phyloP scores from a whole-genome alignment of 179 eudicot species.

The Silene coronaria region DNA sequence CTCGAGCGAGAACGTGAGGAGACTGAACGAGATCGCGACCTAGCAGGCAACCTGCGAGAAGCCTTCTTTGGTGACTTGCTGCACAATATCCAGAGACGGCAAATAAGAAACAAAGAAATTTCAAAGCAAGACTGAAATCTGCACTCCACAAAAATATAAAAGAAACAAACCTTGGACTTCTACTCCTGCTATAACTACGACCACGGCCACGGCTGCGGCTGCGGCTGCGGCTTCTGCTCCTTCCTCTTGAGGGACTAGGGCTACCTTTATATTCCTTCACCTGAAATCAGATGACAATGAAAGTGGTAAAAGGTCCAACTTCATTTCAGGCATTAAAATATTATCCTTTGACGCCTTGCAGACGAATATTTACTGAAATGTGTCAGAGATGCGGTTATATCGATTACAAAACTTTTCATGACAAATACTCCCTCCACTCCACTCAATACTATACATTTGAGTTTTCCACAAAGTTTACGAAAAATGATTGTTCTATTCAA shows the following conservation, averaged over 20 bases:
- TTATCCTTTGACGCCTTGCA: not conserved
- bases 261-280: conserved; percentile 76
- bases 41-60: conserved; percentile 10
- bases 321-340: not conserved
- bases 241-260: conserved; percentile 56
- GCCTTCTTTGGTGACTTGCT: conserved; percentile 19
- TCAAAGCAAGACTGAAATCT: not conserved
- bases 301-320: not conserved
- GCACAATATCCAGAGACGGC: not conserved
- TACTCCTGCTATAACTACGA: conserved; percentile 52
- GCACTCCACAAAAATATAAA: not conserved
- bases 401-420: not conserved
- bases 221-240: conserved; percentile 43
- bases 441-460: no score
- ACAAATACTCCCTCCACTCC: no score
- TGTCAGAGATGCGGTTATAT: not conserved
- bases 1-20: conserved; percentile 18
- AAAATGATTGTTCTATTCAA: no score
- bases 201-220: conserved; percentile 33
- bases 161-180: conserved; percentile 56
- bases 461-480: no score
- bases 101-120: not conserved
- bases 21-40: conserved; percentile 19
- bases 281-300: conserved; percentile 29
- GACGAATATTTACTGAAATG: not conserved